Evolutionary conservation across 2,329 filamentous ascomycete genomes (phyloP).

Genomic region (Pseudophaeomoniella oleicola): DNA sequence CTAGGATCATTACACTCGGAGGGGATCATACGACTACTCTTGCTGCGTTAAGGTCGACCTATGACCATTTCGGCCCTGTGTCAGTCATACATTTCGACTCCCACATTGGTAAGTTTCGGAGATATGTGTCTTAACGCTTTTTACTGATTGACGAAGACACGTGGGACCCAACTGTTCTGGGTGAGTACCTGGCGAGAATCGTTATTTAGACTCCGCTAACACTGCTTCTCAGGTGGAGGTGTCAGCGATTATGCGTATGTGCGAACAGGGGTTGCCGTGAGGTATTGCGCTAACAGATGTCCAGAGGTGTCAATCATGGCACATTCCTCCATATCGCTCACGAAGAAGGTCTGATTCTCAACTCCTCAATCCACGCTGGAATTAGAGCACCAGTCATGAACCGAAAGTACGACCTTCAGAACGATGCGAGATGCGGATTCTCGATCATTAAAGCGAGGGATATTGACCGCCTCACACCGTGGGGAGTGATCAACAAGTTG

Average conservation of each 20-base stretch:
- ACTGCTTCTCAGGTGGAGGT: slow-evolving; percentile 25
- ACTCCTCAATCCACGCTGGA: slow-evolving; percentile 41
- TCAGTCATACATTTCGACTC: slow-evolving; percentile 46
- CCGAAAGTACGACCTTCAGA: slow-evolving; percentile 33
- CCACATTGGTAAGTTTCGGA: slow-evolving; percentile 26
- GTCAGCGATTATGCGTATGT: slow-evolving; percentile 33
- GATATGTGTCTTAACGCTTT: slow-evolving; percentile 11
- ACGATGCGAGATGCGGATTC: slow-evolving; percentile 40
- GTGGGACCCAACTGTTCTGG: slow-evolving; percentile 39
- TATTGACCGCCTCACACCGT: slow-evolving; percentile 33
- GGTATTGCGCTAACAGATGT: slow-evolving; percentile 9
- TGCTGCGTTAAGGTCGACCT: slow-evolving; percentile 34
- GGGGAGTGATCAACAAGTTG: slow-evolving; percentile 32
- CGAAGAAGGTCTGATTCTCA: slow-evolving; percentile 40
- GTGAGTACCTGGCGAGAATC: not conserved
- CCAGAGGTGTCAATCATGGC: slow-evolving; percentile 37
- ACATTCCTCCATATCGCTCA: slow-evolving; percentile 43
- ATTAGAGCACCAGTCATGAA: slow-evolving; percentile 38
- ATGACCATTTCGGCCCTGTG: slow-evolving; percentile 34
- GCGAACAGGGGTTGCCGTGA: slow-evolving; percentile 15
- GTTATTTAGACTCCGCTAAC: slow-evolving; percentile 11
- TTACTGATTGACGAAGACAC: slow-evolving; percentile 22
- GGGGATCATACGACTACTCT: slow-evolving; percentile 44
- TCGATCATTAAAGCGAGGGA: slow-evolving; percentile 38
- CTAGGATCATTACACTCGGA: slow-evolving; percentile 38